Percentiles rank a stretch among this genome's conserved stretches.
These are phyloP conservation scores for Cadophora sp. DNA, from an alignment of 2,329 filamentous ascomycete genomes.

Conservation along the genomic window DNA sequence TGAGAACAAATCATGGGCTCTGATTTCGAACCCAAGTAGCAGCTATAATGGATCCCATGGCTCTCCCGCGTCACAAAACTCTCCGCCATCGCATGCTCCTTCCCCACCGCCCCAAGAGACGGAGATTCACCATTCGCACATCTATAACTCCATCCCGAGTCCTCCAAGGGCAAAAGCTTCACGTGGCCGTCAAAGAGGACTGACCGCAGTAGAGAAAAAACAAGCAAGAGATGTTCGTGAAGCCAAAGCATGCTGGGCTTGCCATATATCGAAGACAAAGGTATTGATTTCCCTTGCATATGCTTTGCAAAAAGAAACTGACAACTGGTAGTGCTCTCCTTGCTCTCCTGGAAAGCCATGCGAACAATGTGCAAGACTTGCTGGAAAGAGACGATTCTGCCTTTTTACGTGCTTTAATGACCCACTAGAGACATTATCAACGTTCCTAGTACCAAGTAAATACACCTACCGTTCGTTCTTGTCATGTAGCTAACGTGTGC, in stretches of 20 bases:
- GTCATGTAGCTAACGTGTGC: constrained; percentile 21
- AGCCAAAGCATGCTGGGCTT: constrained; percentile 45
- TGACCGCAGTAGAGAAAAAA: constrained; percentile 43
- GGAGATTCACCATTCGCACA: constrained; percentile 36
- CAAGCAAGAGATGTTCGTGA: constrained; percentile 44
- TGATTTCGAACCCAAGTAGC: constrained; percentile 30
- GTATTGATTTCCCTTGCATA: constrained; percentile 22
- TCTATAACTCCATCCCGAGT: constrained; percentile 37
- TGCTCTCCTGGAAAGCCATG: constrained; percentile 44
- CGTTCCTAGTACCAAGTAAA: constrained; percentile 42
- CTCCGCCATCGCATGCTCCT: constrained; percentile 26
- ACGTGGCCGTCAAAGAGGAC: constrained; percentile 39
- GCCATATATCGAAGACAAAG: constrained; percentile 46
- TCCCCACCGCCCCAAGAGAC: constrained; percentile 33
- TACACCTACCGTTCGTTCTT: background rate
- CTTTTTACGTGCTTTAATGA: constrained; percentile 45
- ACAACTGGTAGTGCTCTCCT: constrained; percentile 39
- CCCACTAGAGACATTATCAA: constrained; percentile 41
- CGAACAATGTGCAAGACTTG: constrained; percentile 42
- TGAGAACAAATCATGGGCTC: constrained; percentile 35
- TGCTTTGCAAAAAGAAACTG: background rate
- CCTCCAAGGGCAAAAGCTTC: constrained; percentile 36
- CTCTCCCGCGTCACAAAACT: constrained; percentile 32
- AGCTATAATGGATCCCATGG: constrained; percentile 32
- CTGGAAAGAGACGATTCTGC: constrained; percentile 44